Evolutionary conservation across 73 alveolate species (phyloP), one percentile per base, ranked within the genome.

Genomic region (Effrenium voratum): DNA sequence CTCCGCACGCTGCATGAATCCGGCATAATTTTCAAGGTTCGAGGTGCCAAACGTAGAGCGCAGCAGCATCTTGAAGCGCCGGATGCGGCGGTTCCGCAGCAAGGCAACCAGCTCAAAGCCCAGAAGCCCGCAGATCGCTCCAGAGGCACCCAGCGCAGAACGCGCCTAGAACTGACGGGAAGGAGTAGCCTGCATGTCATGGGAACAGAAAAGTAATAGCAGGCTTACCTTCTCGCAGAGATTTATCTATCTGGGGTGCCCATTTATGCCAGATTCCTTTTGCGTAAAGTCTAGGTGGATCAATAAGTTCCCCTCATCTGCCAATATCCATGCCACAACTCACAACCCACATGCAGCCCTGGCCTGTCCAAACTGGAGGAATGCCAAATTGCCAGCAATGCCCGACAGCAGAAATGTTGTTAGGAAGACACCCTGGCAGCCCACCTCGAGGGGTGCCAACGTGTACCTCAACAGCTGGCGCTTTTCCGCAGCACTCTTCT

Each of bases 81-180:
- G 95, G 41, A 66, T 70, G 40, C 76, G 28, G 26, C 95, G 63
- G 50, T 55, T 59, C 1, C 95, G 95, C 47, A 87, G 72, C 47
- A 87, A 70, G 47, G 95, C 60, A n/a, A 87, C 95, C 85, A 87
- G 46, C 70, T 87, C 95, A 49, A 87, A 87, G 50, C 95, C 95
- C 34, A 87, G 60, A 5, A 87, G 70, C 2, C 95, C 95, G 30
- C 95, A 76, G 40, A n/a, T 30, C 12, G 59, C 87, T 32, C 60
- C 87, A 22, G 59, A 43, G 43, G 88, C 90, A 2, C 92, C 92
- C 75, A 82, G 16, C n/a, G 92, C 92, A 50, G 46, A 82, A 26
- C 92, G 92, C 22, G 92, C 92, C 92, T 82, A 0, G 50, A 2
- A n/a, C 5, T 5, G 82, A 70, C 38, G 30, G 34, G 41, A 63